A percentile compares a stretch with the other conserved stretches of the same genome.
These are phyloP conservation scores for Trichoderma citrinoviride DNA, from an alignment of 2,329 filamentous ascomycete species.

Conservation along the genomic window DNA sequence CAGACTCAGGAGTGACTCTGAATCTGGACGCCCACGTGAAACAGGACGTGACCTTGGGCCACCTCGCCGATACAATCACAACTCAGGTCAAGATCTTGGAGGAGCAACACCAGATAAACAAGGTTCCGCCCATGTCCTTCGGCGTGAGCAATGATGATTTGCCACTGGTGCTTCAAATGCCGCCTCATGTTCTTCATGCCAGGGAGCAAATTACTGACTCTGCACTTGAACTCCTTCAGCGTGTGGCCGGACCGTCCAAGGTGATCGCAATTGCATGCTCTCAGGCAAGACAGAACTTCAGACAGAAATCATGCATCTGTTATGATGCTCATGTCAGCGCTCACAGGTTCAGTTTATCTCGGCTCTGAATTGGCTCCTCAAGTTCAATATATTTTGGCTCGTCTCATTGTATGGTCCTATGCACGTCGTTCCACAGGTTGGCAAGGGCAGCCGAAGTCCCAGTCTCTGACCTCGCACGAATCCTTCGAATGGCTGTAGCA, in stretches of 20 bases:
- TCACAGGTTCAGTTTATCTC: not conserved
- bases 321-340: not conserved
- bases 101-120: not conserved
- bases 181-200: not conserved
- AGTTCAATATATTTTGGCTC: slow-evolving; percentile 5
- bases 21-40: not conserved
- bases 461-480: not conserved
- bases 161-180: too few species aligned
- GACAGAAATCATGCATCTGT: not conserved
- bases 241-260: not conserved
- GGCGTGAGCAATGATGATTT: too few species aligned
- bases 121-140: not conserved
- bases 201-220: not conserved
- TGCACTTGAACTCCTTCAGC: not conserved
- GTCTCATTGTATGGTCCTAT: too few species aligned
- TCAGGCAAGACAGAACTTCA: not conserved
- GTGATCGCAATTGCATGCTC: not conserved
- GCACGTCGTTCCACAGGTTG: too few species aligned
- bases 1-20: not conserved
- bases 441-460: not conserved
- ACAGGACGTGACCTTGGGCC: not conserved
- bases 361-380: not conserved
- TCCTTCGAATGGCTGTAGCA: not conserved
- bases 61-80: not conserved
- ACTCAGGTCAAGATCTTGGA: not conserved